Percentiles rank a stretch among this genome's conserved stretches.
Conservation (phyloP, 2,329 filamentous ascomycete genomes). For the Epicoccum nigrum region DNA sequence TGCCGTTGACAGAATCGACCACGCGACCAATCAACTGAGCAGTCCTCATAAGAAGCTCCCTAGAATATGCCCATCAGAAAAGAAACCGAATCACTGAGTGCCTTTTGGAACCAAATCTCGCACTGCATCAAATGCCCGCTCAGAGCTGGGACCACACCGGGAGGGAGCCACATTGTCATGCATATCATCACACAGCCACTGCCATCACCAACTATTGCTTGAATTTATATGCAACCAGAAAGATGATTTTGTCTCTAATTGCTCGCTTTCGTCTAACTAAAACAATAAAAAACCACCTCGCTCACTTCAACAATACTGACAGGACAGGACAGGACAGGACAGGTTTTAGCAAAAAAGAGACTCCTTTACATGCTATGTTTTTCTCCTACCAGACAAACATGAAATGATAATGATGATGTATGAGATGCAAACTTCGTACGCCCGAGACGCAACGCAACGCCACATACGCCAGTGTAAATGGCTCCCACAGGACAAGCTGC, state of each 20-base stretch:
- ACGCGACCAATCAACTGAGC: no score
- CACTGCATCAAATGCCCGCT: no score
- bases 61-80: no score
- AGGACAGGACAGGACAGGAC: no score
- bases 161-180: background rate
- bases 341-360: conserved; percentile 23
- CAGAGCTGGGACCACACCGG: no score
- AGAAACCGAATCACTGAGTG: no score
- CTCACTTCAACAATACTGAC: conserved; percentile 25
- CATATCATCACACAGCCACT: background rate
- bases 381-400: conserved; percentile 33
- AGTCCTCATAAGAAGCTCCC: no score
- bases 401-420: conserved; percentile 27
- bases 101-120: no score
- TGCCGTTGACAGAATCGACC: no score
- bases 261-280: conserved; percentile 31
- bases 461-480: conserved; percentile 35
- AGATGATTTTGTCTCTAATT: conserved; percentile 27
- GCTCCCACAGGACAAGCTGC: conserved; percentile 28
- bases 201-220: background rate
- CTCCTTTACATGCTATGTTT: conserved; percentile 39
- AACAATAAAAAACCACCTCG: conserved; percentile 17
- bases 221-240: background rate
- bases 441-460: conserved; percentile 34
- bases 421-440: conserved; percentile 31